These are phyloP conservation scores for Blepharisma stoltei DNA, from an alignment of 73 alveolate genomes.

Conservation along the genomic window DNA sequence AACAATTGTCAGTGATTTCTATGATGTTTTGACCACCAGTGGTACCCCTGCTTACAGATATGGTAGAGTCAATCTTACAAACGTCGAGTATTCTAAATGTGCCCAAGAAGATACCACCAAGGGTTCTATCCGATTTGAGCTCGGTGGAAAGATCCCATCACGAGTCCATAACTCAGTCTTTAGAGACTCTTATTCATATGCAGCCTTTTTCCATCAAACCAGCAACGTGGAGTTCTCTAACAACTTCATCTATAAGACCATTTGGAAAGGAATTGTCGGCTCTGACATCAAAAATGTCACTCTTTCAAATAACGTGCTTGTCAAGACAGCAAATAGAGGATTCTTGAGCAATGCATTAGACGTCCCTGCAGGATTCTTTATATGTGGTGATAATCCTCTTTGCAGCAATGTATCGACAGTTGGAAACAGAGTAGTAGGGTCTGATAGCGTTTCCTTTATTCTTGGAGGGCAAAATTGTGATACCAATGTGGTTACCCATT, in stretches of 20 bases:
- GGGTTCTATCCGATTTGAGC: not conserved
- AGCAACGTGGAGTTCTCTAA: not conserved
- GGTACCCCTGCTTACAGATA: not conserved
- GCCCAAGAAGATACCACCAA: not conserved
- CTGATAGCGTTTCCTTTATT: not conserved
- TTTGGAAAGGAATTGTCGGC: slow-evolving; percentile 9
- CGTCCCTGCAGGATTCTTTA: slow-evolving; percentile 14
- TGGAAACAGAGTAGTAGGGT: not conserved
- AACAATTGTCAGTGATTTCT: not conserved
- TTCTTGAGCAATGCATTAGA: not conserved
- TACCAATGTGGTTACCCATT: not conserved
- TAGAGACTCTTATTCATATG: not conserved
- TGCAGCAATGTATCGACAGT: not conserved
- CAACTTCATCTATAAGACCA: not conserved
- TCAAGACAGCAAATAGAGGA: not conserved
- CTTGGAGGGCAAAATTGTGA: not conserved
- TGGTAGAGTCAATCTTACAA: not conserved
- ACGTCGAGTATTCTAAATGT: not conserved
- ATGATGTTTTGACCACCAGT: not conserved
- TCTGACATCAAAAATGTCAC: not conserved
- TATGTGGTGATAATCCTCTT: not conserved
- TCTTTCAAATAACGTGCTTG: not conserved
- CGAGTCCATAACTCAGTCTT: not conserved
- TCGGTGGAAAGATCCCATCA: not conserved
- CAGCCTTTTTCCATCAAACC: not conserved